A percentile compares a stretch with the other conserved stretches of the same genome.
phyloP scores from a whole-genome alignment of 306 rosid species.

The Citrullus mucosospermus region DNA sequence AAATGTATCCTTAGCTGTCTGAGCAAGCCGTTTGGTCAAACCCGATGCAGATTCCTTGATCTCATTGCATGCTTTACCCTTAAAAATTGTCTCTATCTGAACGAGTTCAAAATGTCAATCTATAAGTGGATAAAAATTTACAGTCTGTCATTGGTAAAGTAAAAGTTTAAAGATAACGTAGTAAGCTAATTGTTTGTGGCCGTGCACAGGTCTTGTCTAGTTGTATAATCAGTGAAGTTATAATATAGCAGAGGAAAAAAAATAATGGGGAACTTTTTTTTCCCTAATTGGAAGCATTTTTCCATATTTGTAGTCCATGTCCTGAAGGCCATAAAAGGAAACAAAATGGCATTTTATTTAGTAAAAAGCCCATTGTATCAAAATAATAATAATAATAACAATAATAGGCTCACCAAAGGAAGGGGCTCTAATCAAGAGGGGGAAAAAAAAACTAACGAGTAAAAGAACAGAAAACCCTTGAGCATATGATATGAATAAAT shows the following conservation, averaged over 20 bases:
- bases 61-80: constrained; percentile 70
- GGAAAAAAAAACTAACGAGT: too few relatives aligned
- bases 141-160: neutral
- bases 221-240: neutral
- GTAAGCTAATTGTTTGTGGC: neutral
- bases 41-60: constrained; percentile 71
- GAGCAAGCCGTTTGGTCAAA: constrained; percentile 85
- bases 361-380: too few relatives aligned
- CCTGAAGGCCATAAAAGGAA: neutral
- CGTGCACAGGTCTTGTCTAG: neutral
- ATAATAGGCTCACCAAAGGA: too few relatives aligned
- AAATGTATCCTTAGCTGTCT: constrained; percentile 81
- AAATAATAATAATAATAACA: too few relatives aligned
- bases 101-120: constrained; percentile 10
- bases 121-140: constrained; percentile 7
- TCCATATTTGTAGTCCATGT: neutral
- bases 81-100: constrained; percentile 75
- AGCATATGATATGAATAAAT: too few relatives aligned
- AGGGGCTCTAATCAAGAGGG: too few relatives aligned
- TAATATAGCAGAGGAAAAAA: neutral
- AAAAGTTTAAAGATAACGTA: neutral
- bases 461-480: too few relatives aligned
- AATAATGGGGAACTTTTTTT: neutral
- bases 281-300: neutral
- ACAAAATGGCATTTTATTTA: too few relatives aligned